phyloP scores from a whole-genome alignment of 2,329 filamentous ascomycete genomes.

The Fusarium miscanthi region DNA sequence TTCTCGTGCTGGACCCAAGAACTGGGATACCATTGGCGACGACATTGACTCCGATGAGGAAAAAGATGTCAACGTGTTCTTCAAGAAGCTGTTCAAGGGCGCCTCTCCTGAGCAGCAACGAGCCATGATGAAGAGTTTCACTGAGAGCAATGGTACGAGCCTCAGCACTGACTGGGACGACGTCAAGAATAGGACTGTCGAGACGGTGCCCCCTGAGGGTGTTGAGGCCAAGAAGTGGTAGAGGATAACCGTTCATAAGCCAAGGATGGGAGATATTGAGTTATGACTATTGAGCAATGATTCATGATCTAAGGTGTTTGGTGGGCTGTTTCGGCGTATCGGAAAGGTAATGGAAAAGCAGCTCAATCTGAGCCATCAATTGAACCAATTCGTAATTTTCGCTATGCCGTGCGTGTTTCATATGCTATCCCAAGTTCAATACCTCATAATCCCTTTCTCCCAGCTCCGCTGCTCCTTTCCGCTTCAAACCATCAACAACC shows the following conservation, averaged over 20 bases:
- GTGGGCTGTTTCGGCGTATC: slow-evolving; percentile 27
- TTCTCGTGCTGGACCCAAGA: slow-evolving; percentile 82
- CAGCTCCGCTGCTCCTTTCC: slow-evolving; percentile 37
- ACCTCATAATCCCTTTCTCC: slow-evolving; percentile 30
- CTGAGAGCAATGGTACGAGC: slow-evolving; percentile 92
- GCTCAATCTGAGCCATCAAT: not conserved
- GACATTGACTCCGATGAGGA: slow-evolving; percentile 67
- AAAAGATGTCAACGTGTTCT: slow-evolving; percentile 81
- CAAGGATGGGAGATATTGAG: not conserved
- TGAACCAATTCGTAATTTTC: slow-evolving; percentile 6
- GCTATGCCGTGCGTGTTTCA: slow-evolving; percentile 18
- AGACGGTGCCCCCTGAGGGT: slow-evolving; percentile 79
- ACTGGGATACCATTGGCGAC: slow-evolving; percentile 85
- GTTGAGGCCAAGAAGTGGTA: slow-evolving; percentile 79
- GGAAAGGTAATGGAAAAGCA: slow-evolving; percentile 26
- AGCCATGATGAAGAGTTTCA: slow-evolving; percentile 98
- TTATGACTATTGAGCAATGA: not conserved
- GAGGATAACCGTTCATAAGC: not conserved
- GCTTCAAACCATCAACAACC: slow-evolving; percentile 21
- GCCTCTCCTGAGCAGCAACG: slow-evolving; percentile 83
- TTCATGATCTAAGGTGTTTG: slow-evolving; percentile 14
- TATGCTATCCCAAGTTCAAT: slow-evolving; percentile 20
- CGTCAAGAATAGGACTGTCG: slow-evolving; percentile 77
- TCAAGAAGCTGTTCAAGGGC: slow-evolving; percentile 86
- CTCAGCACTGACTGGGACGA: slow-evolving; percentile 93